Conservation (phyloP, 257 asterid genomes). For the Solanum sejunctum region DNA sequence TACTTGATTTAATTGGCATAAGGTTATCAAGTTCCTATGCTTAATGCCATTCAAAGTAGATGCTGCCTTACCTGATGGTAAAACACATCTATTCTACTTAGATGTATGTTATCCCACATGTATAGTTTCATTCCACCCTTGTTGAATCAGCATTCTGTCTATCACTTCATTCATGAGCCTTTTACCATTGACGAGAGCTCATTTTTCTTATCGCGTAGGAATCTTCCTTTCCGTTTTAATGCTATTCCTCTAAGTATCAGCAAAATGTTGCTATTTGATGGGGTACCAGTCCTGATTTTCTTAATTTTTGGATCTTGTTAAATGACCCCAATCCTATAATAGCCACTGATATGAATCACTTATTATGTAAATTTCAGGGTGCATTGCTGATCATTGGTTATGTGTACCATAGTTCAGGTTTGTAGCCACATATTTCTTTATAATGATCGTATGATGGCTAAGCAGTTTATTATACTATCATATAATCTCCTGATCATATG, state of each 20-base stretch:
- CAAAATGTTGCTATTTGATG: not conserved
- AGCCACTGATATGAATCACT: not conserved
- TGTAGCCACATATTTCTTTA: slow-evolving; percentile 1
- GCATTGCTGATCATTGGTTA: slow-evolving; percentile 73
- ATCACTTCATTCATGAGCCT: not conserved
- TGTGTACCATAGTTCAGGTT: slow-evolving; percentile 68
- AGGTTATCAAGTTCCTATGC: not conserved
- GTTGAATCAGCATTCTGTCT: not conserved
- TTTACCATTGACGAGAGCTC: not conserved
- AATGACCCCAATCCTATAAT: not conserved
- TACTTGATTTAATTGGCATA: not conserved
- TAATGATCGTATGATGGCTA: not conserved
- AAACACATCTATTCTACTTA: not conserved
- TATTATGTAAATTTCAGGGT: slow-evolving; percentile 44
- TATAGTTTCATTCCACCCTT: not conserved
- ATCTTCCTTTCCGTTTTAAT: not conserved
- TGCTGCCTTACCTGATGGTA: not conserved
- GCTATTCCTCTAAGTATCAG: not conserved
- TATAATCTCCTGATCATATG: not conserved
- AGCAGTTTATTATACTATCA: not conserved
- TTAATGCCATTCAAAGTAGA: not conserved
- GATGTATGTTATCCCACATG: not conserved
- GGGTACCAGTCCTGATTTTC: not conserved
- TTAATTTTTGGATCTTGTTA: not conserved
- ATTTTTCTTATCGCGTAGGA: not conserved